Percentiles rank a stretch among this genome's conserved stretches.
These are phyloP conservation scores for Thelonectria olida DNA, from an alignment of 2,329 filamentous ascomycete species.

Conservation along the genomic window DNA sequence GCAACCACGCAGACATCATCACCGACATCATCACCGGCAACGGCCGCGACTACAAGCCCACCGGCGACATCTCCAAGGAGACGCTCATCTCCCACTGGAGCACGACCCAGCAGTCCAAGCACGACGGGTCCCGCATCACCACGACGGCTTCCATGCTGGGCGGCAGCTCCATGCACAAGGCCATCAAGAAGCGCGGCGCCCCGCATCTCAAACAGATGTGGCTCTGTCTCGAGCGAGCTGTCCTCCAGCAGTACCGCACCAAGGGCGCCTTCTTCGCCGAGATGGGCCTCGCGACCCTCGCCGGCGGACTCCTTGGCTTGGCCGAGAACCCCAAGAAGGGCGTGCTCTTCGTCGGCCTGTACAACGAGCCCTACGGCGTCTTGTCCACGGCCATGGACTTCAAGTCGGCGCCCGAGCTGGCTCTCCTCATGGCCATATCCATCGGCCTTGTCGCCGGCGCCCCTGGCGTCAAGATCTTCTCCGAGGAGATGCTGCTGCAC, in stretches of 20 bases:
- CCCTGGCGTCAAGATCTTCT: conserved; percentile 66
- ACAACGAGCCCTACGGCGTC: conserved; percentile 58
- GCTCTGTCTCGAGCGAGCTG: conserved; percentile 61
- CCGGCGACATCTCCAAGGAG: conserved; percentile 58
- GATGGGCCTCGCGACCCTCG: conserved; percentile 60
- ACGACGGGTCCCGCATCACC: conserved; percentile 23
- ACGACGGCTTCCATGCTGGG: conserved; percentile 37
- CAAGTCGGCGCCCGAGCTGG: conserved; percentile 59
- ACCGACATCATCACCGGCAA: conserved; percentile 71
- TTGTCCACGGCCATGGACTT: conserved; percentile 63
- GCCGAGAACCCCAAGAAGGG: conserved; percentile 60
- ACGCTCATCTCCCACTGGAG: conserved; percentile 60
- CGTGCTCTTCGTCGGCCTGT: conserved; percentile 62
- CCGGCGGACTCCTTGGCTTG: conserved; percentile 64
- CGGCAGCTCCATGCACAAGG: conserved; percentile 49
- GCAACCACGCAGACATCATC: conserved; percentile 65
- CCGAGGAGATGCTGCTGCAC: conserved; percentile 52
- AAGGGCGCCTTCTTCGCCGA: conserved; percentile 63
- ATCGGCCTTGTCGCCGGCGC: conserved; percentile 62
- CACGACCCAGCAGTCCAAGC: conserved; percentile 34
- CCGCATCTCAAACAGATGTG: conserved; percentile 58
- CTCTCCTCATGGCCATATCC: conserved; percentile 61
- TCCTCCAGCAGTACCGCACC: conserved; percentile 66
- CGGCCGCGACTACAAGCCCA: conserved; percentile 58
- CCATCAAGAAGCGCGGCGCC: conserved; percentile 61